A percentile compares a stretch with the other conserved stretches of the same genome.
phyloP scores from a whole-genome alignment of 148 eudicot genomes.

The Vaccinium corymbosum region DNA sequence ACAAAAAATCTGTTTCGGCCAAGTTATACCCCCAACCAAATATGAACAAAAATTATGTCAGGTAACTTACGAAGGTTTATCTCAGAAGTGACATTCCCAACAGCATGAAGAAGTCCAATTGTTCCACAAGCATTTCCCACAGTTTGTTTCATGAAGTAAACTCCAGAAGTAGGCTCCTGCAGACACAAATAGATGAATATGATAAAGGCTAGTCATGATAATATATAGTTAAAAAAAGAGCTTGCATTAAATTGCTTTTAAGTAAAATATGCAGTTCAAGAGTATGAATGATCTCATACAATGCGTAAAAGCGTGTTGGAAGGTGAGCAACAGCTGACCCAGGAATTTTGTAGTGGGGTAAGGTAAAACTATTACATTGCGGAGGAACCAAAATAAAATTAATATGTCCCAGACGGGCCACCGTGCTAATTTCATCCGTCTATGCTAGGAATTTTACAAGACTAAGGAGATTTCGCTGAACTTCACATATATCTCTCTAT shows the following conservation, averaged over 20 bases:
- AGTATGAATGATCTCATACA: not conserved
- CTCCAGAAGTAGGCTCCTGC: constrained; percentile 55
- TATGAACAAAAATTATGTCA: not conserved
- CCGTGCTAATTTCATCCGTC: not conserved
- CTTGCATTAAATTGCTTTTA: not conserved
- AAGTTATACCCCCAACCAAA: not conserved
- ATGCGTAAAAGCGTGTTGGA: not conserved
- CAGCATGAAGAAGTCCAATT: constrained; percentile 89
- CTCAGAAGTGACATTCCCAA: constrained; percentile 84
- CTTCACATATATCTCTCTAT: not conserved
- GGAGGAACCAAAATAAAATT: not conserved
- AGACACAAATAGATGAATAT: not conserved
- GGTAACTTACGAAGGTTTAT: constrained; percentile 68
- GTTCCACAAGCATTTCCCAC: constrained; percentile 99
- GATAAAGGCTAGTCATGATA: not conserved
- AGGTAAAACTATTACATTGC: not conserved
- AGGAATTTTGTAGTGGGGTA: not conserved
- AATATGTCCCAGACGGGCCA: not conserved
- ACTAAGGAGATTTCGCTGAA: not conserved
- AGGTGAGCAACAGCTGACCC: not conserved
- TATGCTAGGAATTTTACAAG: not conserved
- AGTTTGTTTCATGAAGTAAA: constrained; percentile 92
- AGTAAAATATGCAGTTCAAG: not conserved
- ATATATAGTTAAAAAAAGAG: not conserved
- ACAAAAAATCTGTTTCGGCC: not conserved